Base-by-base conservation (phyloP, 768 basidiomycete species). In the Lepiota brunneoincarnata region DNA sequence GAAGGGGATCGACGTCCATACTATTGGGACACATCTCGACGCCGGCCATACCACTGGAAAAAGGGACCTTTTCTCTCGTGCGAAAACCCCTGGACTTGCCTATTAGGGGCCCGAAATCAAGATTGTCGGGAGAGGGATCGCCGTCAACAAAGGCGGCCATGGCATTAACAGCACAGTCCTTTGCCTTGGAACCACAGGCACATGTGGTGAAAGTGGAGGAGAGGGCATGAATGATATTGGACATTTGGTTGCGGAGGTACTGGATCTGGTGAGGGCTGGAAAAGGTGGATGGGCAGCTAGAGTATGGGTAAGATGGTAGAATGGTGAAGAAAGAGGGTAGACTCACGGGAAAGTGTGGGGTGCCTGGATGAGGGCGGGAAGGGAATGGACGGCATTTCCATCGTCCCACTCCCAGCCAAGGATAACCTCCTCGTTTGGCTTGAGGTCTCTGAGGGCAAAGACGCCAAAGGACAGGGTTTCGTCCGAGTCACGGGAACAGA, bases 351-450 rank as follows among this genome's bases (percentile, higher is more conserved):
- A 84, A 53, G 78, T 61, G 55, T 75, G 69, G 4, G 84, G 82
- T 4, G 77, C 68, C 60, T 83, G 72, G 54, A 91, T 73, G 47
- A 90, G 68, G 6, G 83, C 83, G n/a, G 83, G 89, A 0, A 93
- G 72, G 56, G 76, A 72, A 68, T 96, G 94, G 0, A 95, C 81
- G 0, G 87, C 84, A 64, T 92, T 89, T 2, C 84, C 84, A 62
- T 98, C 95, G 61, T 98, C 94, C 95, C 95, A 98, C 66, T 97
- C 93, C 93, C 95, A 98, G 0, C 89, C 89, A 0, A 98, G 70
- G 0, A 94, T 83, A 17, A 98, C 81, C 70, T 98, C 95, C 59
- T 94, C 93, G 44, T 87, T 78, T 31, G 81, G 81, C 51, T 79
- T 80, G 59, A 98, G 76, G 57, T 91, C 88, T 10, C 83, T 70